Conservation (phyloP, 1,139 yeast species). For the Magnusiomyces tetraspermus region DNA sequence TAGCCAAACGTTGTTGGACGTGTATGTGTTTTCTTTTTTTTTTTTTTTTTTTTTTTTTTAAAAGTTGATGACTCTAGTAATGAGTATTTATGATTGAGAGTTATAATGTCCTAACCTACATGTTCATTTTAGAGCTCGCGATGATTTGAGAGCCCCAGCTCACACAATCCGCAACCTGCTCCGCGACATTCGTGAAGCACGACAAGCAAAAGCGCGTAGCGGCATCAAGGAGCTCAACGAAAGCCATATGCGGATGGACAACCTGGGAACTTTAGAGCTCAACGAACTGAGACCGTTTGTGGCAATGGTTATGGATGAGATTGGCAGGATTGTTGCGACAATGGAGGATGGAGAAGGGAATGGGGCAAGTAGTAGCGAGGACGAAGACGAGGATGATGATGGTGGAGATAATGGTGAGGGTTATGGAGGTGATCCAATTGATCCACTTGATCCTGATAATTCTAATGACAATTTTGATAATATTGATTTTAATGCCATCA, state of each 20-base stretch:
- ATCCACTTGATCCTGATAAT: too few relatives aligned
- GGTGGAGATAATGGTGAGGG: background rate
- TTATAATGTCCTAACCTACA: too few relatives aligned
- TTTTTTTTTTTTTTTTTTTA: background rate
- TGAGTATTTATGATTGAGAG: too few relatives aligned
- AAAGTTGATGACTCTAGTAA: too few relatives aligned
- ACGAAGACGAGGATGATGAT: slow-evolving; percentile 11
- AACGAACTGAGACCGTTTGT: slow-evolving; percentile 84
- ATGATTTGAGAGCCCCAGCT: slow-evolving; percentile 61
- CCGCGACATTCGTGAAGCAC: slow-evolving; percentile 76
- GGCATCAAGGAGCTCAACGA: slow-evolving; percentile 76
- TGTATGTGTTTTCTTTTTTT: background rate
- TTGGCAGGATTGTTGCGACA: slow-evolving; percentile 44
- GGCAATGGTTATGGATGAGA: slow-evolving; percentile 65
- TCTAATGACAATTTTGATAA: background rate
- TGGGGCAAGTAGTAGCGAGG: slow-evolving; percentile 11
- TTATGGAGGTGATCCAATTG: background rate
- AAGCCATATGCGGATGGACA: slow-evolving; percentile 73
- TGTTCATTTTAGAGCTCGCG: slow-evolving; percentile 60
- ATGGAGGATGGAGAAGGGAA: slow-evolving; percentile 26
- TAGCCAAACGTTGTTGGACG: slow-evolving; percentile 54
- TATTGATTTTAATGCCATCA: too few relatives aligned
- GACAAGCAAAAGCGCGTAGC: slow-evolving; percentile 70
- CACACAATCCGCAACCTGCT: slow-evolving; percentile 56
- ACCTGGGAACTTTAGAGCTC: slow-evolving; percentile 72